A percentile compares a stretch with the other conserved stretches of the same genome.
phyloP scores from a whole-genome alignment of 73 alveolate species.

The Tetrahymena elliotti region DNA sequence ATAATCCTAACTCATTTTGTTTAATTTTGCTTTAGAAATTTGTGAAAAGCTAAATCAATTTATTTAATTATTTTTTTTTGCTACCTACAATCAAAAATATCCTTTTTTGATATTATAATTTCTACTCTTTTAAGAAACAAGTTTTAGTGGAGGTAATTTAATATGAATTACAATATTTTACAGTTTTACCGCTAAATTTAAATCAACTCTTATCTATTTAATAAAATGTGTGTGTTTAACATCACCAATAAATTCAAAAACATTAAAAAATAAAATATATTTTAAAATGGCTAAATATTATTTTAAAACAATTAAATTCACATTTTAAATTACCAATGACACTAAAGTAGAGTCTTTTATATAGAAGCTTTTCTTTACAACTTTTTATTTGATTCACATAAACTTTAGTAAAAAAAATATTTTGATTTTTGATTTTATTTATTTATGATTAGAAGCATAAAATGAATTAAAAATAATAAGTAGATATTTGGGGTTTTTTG shows the following conservation, averaged over 20 bases:
- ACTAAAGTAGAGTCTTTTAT: no score
- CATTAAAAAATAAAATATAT: not conserved
- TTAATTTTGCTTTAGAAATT: not conserved
- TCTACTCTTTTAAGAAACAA: not conserved
- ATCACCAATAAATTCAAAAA: no score
- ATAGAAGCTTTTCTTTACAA: no score
- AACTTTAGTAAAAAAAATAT: no score
- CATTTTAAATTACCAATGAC: no score
- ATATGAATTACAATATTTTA: not conserved
- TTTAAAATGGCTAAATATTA: no score
- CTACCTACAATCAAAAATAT: not conserved
- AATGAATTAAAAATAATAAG: no score
- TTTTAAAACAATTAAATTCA: no score
- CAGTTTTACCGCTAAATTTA: not conserved
- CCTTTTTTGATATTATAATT: not conserved
- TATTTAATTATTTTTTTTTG: not conserved
- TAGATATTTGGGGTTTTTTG: no score
- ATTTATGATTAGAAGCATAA: no score
- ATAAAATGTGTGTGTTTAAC: not conserved
- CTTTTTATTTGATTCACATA: no score
- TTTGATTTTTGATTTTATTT: no score
- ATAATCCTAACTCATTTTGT: not conserved
- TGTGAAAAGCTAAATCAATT: not conserved
- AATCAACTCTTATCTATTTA: not conserved
- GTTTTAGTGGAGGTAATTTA: not conserved